Evolutionary conservation across 371 early-diverging fungal species (phyloP), one percentile per base, ranked within the genome.

Genomic region (Catenaria anguillulae): DNA sequence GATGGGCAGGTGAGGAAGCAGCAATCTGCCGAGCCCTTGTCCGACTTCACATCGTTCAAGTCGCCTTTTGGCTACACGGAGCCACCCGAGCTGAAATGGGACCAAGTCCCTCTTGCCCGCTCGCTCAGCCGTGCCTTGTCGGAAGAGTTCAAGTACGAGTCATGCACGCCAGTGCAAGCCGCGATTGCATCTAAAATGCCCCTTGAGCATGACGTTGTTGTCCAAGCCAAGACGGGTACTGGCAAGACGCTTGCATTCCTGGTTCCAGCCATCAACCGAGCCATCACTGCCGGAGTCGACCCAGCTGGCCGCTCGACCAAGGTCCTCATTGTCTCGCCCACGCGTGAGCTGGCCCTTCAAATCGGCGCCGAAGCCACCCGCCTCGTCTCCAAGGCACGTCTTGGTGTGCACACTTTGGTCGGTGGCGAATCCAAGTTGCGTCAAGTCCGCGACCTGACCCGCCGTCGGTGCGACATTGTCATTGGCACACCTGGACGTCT

Each of bases 181-280:
- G 83, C 82, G 55, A 86, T 94, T 4, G 71, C 91, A 43, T 73
- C 78, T 5, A 66, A 75, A 35, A 61, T 89, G 29, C 94, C 94
- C 10, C 81, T 84, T 33, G 70, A 76, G n/a, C 66, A 68, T 4
- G 92, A 94, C 66, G 75, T 92, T 67, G 79, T 88, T 76, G 83
- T 90, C 62, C 84, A 86, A 67, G 97, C 99, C 21, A 94, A 95
- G 73, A 99, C 99, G 12, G 99, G 99, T 66, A 95, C 93, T 0
- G 99, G 99, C 50, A 97, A 97, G 71, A 96, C 96, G 2, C 71
- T 93, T 21, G 96, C 91, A 10, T 97, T 96, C 65, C 73, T 97
- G 68, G 75, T 93, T 37, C 88, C 97, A 5, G 88, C 91, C 10
- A 66, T 99, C n/a, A 50, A 50, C 52, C 37, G 37, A 4, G 40